Conservation (phyloP, 2,329 filamentous ascomycete species). For the Claviceps sorghi region DNA sequence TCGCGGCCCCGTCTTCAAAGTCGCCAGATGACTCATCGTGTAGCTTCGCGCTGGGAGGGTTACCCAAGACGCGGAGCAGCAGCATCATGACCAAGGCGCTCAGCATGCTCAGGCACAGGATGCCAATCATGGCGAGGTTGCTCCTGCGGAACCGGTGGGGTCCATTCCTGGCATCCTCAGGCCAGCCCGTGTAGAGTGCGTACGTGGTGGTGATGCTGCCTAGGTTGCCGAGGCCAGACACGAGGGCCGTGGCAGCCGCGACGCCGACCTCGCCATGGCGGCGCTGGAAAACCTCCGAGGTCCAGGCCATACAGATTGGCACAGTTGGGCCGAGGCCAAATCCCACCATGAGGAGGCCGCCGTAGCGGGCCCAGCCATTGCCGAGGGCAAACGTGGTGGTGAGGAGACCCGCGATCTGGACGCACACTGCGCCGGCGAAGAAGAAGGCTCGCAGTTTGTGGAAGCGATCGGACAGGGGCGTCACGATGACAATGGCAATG, state of each 20-base stretch:
- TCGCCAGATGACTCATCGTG: slow-evolving; percentile 26
- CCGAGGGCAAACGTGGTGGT: slow-evolving; percentile 58
- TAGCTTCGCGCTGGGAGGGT: slow-evolving; percentile 34
- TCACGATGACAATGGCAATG: slow-evolving; percentile 71
- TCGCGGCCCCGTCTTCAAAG: slow-evolving; percentile 46
- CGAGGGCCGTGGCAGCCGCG: slow-evolving; percentile 69
- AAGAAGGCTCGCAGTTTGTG: slow-evolving; percentile 65
- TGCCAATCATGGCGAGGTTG: slow-evolving; percentile 79
- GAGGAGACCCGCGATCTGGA: slow-evolving; percentile 73
- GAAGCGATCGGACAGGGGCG: slow-evolving; percentile 76
- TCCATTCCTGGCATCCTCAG: slow-evolving; percentile 54
- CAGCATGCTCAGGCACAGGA: slow-evolving; percentile 62
- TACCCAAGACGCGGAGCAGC: slow-evolving; percentile 45
- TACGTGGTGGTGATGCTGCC: slow-evolving; percentile 81
- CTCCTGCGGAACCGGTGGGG: slow-evolving; percentile 63
- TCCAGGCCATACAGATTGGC: slow-evolving; percentile 90
- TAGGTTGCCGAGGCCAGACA: slow-evolving; percentile 75
- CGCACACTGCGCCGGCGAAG: slow-evolving; percentile 59
- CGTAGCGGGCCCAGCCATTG: slow-evolving; percentile 72
- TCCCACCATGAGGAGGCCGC: slow-evolving; percentile 75
- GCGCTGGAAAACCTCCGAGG: slow-evolving; percentile 75
- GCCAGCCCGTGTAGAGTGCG: slow-evolving; percentile 78
- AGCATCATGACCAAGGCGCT: slow-evolving; percentile 56
- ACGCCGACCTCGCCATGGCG: slow-evolving; percentile 86
- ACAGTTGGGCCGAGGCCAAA: slow-evolving; percentile 85